A percentile compares a stretch with the other conserved stretches of the same genome.
phyloP scores from a whole-genome alignment of 2,329 filamentous ascomycete genomes.

The Claviceps quebecensis region DNA sequence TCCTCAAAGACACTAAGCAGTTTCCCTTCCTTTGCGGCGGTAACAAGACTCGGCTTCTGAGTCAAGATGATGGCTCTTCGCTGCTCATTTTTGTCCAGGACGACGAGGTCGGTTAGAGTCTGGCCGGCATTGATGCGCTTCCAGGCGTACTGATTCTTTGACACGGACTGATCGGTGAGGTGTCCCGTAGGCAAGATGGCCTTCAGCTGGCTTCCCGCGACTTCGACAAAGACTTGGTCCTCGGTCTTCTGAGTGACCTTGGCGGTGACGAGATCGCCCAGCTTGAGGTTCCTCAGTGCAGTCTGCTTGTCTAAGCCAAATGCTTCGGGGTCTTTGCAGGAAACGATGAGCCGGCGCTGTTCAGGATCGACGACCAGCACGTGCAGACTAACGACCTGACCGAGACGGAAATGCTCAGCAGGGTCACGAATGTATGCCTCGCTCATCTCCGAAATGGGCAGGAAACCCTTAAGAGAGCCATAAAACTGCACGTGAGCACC shows the following conservation, averaged over 20 bases:
- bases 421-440: conserved; percentile 89
- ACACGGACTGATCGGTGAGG: conserved; percentile 67
- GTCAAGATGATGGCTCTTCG: conserved; percentile 64
- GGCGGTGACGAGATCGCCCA: conserved; percentile 63
- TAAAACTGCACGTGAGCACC: conserved; percentile 93
- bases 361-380: conserved; percentile 68
- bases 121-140: conserved; percentile 78
- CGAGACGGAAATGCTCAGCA: conserved; percentile 72
- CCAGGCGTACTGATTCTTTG: conserved; percentile 63
- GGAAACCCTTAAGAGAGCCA: conserved; percentile 65
- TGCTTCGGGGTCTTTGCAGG: conserved; percentile 76
- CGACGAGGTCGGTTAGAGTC: conserved; percentile 64
- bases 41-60: conserved; percentile 70
- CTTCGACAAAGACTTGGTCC: conserved; percentile 62
- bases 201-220: conserved; percentile 60
- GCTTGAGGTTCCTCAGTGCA: conserved; percentile 57
- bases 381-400: conserved; percentile 84
- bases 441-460: conserved; percentile 94
- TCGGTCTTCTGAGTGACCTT: conserved; percentile 71
- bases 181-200: conserved; percentile 66
- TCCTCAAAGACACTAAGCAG: conserved; percentile 62
- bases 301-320: conserved; percentile 65
- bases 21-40: conserved; percentile 56
- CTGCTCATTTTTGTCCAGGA: conserved; percentile 73
- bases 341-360: conserved; percentile 62